These are phyloP conservation scores for Podospora fimiseda DNA, from an alignment of 495 filamentous ascomycete species.

Conservation along the genomic window DNA sequence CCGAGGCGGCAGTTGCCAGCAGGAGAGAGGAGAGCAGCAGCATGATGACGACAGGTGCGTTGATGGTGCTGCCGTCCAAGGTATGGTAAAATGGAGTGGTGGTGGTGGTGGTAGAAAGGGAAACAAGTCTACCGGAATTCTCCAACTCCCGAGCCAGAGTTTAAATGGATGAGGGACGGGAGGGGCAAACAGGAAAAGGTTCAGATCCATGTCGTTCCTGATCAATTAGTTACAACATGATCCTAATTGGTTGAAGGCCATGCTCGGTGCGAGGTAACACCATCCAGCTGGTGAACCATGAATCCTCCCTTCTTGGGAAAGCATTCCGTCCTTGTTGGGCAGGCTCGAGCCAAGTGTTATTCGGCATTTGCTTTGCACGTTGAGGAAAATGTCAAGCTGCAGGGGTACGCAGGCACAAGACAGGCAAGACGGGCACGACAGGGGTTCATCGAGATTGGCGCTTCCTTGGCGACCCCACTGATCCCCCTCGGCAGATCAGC, in stretches of 20 bases:
- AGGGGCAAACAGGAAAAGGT: background rate
- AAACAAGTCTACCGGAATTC: too few relatives aligned
- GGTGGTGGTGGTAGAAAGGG: too few relatives aligned
- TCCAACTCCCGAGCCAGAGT: too few relatives aligned
- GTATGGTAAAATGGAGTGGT: background rate
- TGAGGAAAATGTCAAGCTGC: background rate
- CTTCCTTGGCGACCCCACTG: background rate
- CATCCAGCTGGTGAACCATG: too few relatives aligned
- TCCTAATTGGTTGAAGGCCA: too few relatives aligned
- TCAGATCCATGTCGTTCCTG: too few relatives aligned
- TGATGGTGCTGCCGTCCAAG: background rate
- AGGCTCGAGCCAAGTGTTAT: background rate
- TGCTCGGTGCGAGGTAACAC: background rate
- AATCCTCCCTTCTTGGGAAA: background rate
- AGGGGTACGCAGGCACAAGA: too few relatives aligned
- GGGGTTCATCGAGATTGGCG: background rate
- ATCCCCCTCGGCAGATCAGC: background rate
- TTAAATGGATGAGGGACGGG: background rate
- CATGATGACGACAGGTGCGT: slow-evolving; percentile 3
- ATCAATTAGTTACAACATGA: too few relatives aligned
- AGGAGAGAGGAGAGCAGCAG: slow-evolving; percentile 27
- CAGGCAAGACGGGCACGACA: background rate
- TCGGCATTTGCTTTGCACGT: background rate
- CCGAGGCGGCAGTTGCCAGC: slow-evolving; percentile 35
- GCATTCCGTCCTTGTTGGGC: background rate